phyloP scores from a whole-genome alignment of 2,329 filamentous ascomycete genomes.

The Daldinia sp. region DNA sequence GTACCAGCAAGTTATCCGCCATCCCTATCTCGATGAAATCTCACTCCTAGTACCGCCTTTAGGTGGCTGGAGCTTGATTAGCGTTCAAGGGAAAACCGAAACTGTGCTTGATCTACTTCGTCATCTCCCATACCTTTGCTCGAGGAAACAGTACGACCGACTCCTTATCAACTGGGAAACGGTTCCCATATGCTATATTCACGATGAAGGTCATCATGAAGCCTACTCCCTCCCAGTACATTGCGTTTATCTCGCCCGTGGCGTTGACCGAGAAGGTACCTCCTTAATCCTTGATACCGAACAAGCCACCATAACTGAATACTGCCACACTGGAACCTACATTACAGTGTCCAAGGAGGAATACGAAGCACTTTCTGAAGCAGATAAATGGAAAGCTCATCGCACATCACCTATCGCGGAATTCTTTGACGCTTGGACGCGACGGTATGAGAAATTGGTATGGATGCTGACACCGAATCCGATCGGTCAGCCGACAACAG shows the following conservation, averaged over 20 bases:
- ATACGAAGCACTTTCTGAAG: slow-evolving; percentile 6
- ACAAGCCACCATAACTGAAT: slow-evolving; percentile 8
- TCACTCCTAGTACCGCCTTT: slow-evolving; percentile 1
- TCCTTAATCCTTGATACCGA: slow-evolving; percentile 16
- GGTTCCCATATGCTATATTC: slow-evolving; percentile 4
- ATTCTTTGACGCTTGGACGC: slow-evolving; percentile 2
- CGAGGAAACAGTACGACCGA: not conserved
- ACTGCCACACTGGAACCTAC: not conserved
- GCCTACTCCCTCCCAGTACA: slow-evolving; percentile 9
- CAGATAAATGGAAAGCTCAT: slow-evolving; percentile 14
- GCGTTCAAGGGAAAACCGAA: slow-evolving; percentile 7
- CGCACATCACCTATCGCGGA: not conserved
- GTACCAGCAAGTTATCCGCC: slow-evolving; percentile 11
- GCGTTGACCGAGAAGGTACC: slow-evolving; percentile 12
- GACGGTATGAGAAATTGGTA: not conserved
- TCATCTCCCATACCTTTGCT: slow-evolving; percentile 13
- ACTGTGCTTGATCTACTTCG: slow-evolving; percentile 16
- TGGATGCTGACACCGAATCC: slow-evolving; percentile 12
- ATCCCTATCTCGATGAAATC: slow-evolving; percentile 11
- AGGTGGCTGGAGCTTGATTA: slow-evolving; percentile 1
- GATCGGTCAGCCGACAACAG: not conserved
- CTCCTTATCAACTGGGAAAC: slow-evolving; percentile 17
- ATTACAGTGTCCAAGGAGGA: slow-evolving; percentile 1
- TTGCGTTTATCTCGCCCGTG: slow-evolving; percentile 11
- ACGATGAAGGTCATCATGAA: not conserved